phyloP scores from a whole-genome alignment of 2,329 filamentous ascomycete genomes.

The Penicillium olsonii region DNA sequence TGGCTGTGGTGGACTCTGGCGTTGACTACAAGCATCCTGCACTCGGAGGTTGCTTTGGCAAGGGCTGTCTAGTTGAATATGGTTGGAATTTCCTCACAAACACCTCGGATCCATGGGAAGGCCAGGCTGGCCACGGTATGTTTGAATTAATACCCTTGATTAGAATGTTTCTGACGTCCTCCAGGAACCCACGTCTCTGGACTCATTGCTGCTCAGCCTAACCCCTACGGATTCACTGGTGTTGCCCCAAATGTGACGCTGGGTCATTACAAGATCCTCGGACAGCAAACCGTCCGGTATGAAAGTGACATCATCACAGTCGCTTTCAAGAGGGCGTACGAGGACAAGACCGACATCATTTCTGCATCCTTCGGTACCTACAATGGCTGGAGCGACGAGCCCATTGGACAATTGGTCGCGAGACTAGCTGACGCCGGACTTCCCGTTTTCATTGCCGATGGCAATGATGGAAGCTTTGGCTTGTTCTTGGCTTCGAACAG shows the following conservation, averaged over 20 bases:
- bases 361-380: slow-evolving; percentile 37
- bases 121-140: slow-evolving; percentile 7
- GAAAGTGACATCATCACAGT: slow-evolving; percentile 60
- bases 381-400: slow-evolving; percentile 35
- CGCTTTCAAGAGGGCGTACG: slow-evolving; percentile 61
- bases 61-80: slow-evolving; percentile 58
- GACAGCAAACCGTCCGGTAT: slow-evolving; percentile 52
- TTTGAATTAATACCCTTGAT: not conserved
- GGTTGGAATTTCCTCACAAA: slow-evolving; percentile 58
- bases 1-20: slow-evolving; percentile 28
- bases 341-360: slow-evolving; percentile 54
- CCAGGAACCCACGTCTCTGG: slow-evolving; percentile 65
- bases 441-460: slow-evolving; percentile 8
- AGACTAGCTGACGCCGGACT: slow-evolving; percentile 7
- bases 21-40: slow-evolving; percentile 65
- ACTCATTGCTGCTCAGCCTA: slow-evolving; percentile 61
- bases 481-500: slow-evolving; percentile 12
- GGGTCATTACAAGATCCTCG: slow-evolving; percentile 60
- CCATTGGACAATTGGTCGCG: slow-evolving; percentile 13
- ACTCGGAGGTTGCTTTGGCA: slow-evolving; percentile 65
- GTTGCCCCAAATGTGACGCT: slow-evolving; percentile 59
- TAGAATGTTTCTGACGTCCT: slow-evolving; percentile 35
- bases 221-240: slow-evolving; percentile 58
- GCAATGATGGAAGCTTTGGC: slow-evolving; percentile 9
- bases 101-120: slow-evolving; percentile 13